Base-by-base conservation (phyloP, 2,329 filamentous ascomycete species). In the Fusarium globosum region DNA sequence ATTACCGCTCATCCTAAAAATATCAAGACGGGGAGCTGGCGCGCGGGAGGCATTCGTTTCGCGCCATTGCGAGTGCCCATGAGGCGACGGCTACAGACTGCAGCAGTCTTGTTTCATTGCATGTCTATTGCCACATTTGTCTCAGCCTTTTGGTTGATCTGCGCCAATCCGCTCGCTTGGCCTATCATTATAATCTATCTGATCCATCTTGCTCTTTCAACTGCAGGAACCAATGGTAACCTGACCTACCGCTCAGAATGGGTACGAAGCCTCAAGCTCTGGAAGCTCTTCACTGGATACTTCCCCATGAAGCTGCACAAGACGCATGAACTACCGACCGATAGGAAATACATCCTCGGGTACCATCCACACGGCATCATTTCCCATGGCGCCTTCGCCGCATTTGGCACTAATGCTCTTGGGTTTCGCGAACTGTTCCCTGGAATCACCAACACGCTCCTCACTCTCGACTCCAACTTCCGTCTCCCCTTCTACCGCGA, bases 341-440 rank as follows among this genome's bases (percentile, higher is more conserved):
- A 92, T 3, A 88, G 95, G 71, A 97, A 97, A 83, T 99, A 98
- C 84, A 95, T 99, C 72, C 95, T 99, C 78, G 96, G 96, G 49
- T 98, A 98, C 82, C 96, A 98, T 78, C 96, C 96, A 0, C 96
- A 99, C 80, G 96, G 96, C 30, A 98, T 99, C 82, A 98, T 99
- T 79, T 96, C 93, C 10, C 94, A 98, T 77, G 96, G 96, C n/a
- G 96, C 95, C 1, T 98, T 96, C 84, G 94, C 91, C 10, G 93
- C 95, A 10, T 98, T 98, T 79, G 93, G 88, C 8, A 98, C 96
- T 1, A 95, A 98, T 77, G 94, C 94, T 0, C 87, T 98, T 1
- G 94, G 94, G 1, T 98, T 98, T 81, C 88, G 90, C 1, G 90
- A 93, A 63, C 90, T 97, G 69, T 99, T 98, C 78, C 96, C 96